Evolutionary conservation across 192 early-diverging fungal species (phyloP), one percentile per base, ranked within the genome.

Genomic region (Backusella sp.): DNA sequence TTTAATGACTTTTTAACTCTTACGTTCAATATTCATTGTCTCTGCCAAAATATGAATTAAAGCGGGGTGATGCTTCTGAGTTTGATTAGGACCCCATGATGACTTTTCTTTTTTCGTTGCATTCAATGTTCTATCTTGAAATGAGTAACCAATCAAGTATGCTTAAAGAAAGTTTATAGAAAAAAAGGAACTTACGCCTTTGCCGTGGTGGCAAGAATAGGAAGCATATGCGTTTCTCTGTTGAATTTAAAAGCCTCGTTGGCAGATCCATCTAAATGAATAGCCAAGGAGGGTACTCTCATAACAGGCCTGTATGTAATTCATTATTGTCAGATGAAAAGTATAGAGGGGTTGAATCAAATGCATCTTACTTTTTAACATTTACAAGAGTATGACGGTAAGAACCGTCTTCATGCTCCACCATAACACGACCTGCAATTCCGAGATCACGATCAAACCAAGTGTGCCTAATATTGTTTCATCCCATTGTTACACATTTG

Each of bases 381-480:
- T 85, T 72, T 44, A 97, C 93, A 34, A 99, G 87, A 1, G 87
- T 89, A 80, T 91, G 90, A 44, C 86, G 84, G 73, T 90, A 89
- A 23, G 89, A 90, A 37, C 92, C 94, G 59, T 90, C 89, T 21
- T 80, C 81, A 35, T 85, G 84, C 56, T 91, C 86, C 62, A 99
- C 89, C 81, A 99, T 85, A 35, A 97, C 95, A 28, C 96, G 92
- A n/a, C 98, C 98, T 53, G 98, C 97, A 72, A 99, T 84, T 77
- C 92, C 91, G 72, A 99, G 86, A 83, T 99, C 97, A 78, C 98
- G 94, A 80, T 99, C 98, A 81, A 99, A 99, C 98, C 98, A 99
- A 35, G 97, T 97, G 82, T 97, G 91, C 75, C 75, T 76, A 26
- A 15, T 36, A 39, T 23, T 28, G 17, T 19, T 59, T 41, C 46